Evolutionary conservation across 768 basidiomycete species (phyloP).

Genomic region (Lentinula sp.): DNA sequence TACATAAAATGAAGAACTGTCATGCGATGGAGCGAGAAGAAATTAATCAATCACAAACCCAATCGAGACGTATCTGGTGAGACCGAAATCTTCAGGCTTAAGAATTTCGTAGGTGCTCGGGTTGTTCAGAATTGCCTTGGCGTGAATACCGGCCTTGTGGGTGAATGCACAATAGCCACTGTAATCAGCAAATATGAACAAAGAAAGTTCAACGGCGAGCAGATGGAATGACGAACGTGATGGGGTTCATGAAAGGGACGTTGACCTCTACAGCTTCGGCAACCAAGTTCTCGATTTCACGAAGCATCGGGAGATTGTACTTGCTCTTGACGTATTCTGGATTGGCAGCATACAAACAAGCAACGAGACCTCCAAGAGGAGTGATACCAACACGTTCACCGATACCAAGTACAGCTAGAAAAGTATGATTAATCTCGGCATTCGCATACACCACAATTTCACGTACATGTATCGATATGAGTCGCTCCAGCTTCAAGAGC

Average conservation of each 20-base stretch:
- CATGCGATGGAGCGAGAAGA: not conserved
- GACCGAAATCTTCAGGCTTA: slow-evolving; percentile 98
- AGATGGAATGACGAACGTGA: slow-evolving; percentile 50
- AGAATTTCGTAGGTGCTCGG: slow-evolving; percentile 98
- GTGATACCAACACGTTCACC: slow-evolving; percentile 99
- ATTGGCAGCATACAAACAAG: slow-evolving; percentile 94
- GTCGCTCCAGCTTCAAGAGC: slow-evolving; percentile 98
- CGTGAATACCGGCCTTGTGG: slow-evolving; percentile 99
- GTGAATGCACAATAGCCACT: slow-evolving; percentile 99
- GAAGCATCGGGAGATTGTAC: slow-evolving; percentile 96
- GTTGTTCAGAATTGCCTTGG: slow-evolving; percentile 99
- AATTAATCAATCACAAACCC: slow-evolving; percentile 44
- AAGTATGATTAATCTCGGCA: slow-evolving; percentile 3
- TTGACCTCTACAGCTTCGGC: slow-evolving; percentile 98
- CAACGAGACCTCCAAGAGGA: slow-evolving; percentile 92
- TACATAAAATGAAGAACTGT: not conserved
- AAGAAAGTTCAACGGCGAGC: not conserved
- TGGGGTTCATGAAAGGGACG: slow-evolving; percentile 95
- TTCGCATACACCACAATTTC: not conserved
- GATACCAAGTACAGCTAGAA: slow-evolving; percentile 85
- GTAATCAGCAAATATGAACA: slow-evolving; percentile 2
- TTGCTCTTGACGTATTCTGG: slow-evolving; percentile 99
- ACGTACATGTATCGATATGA: slow-evolving; percentile 93
- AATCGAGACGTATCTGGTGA: slow-evolving; percentile 96
- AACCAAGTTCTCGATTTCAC: slow-evolving; percentile 98